Evolutionary conservation across 305 asterid genomes (phyloP).

Genomic region (Fraxinus floribunda): DNA sequence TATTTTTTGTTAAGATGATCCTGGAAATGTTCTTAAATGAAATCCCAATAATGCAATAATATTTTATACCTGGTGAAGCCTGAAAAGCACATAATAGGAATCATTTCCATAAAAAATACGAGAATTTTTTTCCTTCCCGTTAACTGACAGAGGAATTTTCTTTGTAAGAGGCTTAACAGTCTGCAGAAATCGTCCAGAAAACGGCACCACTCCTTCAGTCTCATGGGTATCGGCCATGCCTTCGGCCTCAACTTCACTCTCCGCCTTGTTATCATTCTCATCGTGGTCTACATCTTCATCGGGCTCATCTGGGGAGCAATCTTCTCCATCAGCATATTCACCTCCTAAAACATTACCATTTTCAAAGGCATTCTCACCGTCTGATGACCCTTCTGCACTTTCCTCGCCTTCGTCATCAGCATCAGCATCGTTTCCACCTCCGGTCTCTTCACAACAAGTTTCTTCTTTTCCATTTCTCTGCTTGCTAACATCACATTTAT

Average conservation of each 20-base stretch:
- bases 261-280: slow-evolving; percentile 56
- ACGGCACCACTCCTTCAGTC: slow-evolving; percentile 43
- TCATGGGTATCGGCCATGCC: slow-evolving; percentile 51
- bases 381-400: slow-evolving; percentile 66
- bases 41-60: slow-evolving; percentile 15
- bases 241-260: slow-evolving; percentile 82
- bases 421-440: slow-evolving; percentile 53
- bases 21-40: slow-evolving; percentile 10
- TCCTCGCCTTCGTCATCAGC: slow-evolving; percentile 61
- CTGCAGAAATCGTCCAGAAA: slow-evolving; percentile 48
- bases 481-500: slow-evolving; percentile 35
- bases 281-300: slow-evolving; percentile 56
- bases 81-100: slow-evolving; percentile 79
- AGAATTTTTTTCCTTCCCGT: slow-evolving; percentile 43
- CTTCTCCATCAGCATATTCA: slow-evolving; percentile 78
- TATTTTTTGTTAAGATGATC: slow-evolving; percentile 10
- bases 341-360: slow-evolving; percentile 67
- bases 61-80: slow-evolving; percentile 81
- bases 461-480: slow-evolving; percentile 36
- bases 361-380: slow-evolving; percentile 76
- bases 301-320: slow-evolving; percentile 60
- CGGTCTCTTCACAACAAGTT: slow-evolving; percentile 31
- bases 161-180: slow-evolving; percentile 65
- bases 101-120: slow-evolving; percentile 77
- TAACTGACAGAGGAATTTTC: slow-evolving; percentile 38